phyloP scores from a whole-genome alignment of 2,329 filamentous ascomycete species.

The Ophiosphaerella narmari region DNA sequence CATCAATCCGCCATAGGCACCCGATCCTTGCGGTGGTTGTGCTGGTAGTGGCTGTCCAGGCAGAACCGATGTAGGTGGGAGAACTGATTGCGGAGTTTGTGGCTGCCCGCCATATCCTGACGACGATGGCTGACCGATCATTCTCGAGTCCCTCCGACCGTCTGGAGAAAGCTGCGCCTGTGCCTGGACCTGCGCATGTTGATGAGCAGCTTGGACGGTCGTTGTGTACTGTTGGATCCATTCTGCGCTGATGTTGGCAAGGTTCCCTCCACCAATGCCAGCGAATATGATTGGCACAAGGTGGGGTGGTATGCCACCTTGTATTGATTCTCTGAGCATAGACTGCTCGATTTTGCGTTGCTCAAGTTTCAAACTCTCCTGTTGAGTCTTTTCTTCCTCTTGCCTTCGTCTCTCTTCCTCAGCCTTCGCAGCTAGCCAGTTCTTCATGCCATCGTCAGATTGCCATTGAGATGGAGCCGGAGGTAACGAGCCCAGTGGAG shows the following conservation, averaged over 20 bases:
- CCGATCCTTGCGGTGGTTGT: constrained; percentile 45
- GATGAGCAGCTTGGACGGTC: constrained; percentile 51
- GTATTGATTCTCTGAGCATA: constrained; percentile 58
- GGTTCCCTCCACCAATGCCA: constrained; percentile 55
- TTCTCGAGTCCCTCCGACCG: constrained; percentile 48
- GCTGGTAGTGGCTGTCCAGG: constrained; percentile 45
- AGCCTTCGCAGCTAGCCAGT: constrained; percentile 56
- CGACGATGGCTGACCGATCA: constrained; percentile 47
- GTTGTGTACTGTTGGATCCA: constrained; percentile 56
- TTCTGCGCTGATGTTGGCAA: constrained; percentile 55
- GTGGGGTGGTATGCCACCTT: constrained; percentile 56
- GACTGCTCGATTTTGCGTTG: constrained; percentile 58
- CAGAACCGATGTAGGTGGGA: constrained; percentile 41
- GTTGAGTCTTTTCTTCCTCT: constrained; percentile 59
- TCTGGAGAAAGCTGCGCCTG: constrained; percentile 50
- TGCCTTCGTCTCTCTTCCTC: constrained; percentile 60
- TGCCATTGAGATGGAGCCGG: constrained; percentile 55
- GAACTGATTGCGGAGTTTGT: constrained; percentile 36
- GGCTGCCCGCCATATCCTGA: constrained; percentile 36
- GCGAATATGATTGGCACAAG: constrained; percentile 60
- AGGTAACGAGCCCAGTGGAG: constrained; percentile 49
- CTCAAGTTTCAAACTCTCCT: constrained; percentile 55
- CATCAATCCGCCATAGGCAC: constrained; percentile 36
- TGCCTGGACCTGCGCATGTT: constrained; percentile 49
- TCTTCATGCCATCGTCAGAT: constrained; percentile 58